Conservation (phyloP, 768 basidiomycete genomes). For the Mycena galopus region DNA sequence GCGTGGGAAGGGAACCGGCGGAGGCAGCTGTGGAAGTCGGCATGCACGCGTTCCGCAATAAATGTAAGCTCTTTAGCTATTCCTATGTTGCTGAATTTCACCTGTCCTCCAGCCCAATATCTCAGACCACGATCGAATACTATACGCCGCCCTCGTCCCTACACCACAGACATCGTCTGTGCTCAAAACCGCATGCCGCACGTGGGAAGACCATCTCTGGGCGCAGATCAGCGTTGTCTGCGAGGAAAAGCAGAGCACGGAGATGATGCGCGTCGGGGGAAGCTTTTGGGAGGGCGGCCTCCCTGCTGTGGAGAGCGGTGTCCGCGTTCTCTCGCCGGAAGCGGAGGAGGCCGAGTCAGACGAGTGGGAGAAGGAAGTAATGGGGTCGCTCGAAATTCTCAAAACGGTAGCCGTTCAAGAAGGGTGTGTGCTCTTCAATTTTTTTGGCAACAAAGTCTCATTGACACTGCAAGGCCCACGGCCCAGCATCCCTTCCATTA, state of each 20-base stretch:
- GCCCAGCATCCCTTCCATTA: conserved; percentile 85
- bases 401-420: conserved; percentile 71
- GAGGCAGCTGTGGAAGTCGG: conserved; percentile 88
- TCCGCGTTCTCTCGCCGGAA: conserved; percentile 41
- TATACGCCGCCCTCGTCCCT: conserved; percentile 90
- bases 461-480: conserved; percentile 55
- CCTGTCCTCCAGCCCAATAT: conserved; percentile 61
- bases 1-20: conserved; percentile 82
- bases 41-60: conserved; percentile 83
- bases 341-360: conserved; percentile 53
- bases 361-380: conserved; percentile 78
- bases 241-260: conserved; percentile 82
- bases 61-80: conserved; percentile 63
- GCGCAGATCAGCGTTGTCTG: conserved; percentile 85
- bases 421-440: conserved; percentile 58
- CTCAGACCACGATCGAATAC: conserved; percentile 79
- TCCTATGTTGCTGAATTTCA: conserved; percentile 1
- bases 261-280: conserved; percentile 75
- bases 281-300: conserved; percentile 86
- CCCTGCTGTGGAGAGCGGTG: conserved; percentile 57
- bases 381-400: conserved; percentile 67
- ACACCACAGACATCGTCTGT: conserved; percentile 73
- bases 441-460: conserved; percentile 8
- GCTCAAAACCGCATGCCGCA: conserved; percentile 81
- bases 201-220: conserved; percentile 98